A percentile compares a stretch with the other conserved stretches of the same genome.
Conservation (phyloP, 805 yeast genomes). For the Teunomyces gatunensis region DNA sequence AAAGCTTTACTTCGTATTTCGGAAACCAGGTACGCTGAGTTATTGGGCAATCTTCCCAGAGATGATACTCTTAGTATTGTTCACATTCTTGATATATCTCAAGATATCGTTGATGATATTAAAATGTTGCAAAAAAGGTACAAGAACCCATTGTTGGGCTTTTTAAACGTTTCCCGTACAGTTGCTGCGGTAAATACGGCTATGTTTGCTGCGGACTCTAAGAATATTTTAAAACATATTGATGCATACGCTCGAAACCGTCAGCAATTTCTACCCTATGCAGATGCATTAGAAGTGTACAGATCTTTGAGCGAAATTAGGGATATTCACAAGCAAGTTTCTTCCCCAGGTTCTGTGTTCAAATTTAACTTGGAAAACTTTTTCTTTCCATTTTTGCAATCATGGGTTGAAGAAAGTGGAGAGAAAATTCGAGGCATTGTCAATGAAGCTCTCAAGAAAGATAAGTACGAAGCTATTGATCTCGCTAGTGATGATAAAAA, state of each 20-base stretch:
- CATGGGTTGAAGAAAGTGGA: conserved; percentile 46
- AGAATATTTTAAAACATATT: conserved; percentile 49
- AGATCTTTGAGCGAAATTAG: conserved; percentile 51
- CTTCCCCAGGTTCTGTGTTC: conserved; percentile 26
- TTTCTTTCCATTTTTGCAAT: conserved; percentile 41
- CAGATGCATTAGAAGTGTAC: conserved; percentile 60
- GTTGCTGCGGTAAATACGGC: conserved; percentile 49
- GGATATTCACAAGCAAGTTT: conserved; percentile 48
- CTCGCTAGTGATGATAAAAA: conserved; percentile 36
- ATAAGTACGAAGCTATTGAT: conserved; percentile 54
- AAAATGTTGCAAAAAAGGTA: conserved; percentile 56
- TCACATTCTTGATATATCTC: conserved; percentile 58
- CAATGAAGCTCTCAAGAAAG: conserved; percentile 54
- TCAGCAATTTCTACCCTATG: conserved; percentile 41
- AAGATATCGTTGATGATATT: conserved; percentile 48
- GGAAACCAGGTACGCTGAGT: conserved; percentile 37
- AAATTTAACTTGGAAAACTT: conserved; percentile 52
- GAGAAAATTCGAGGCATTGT: conserved; percentile 48
- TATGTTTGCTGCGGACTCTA: conserved; percentile 53
- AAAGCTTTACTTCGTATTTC: conserved; percentile 35
- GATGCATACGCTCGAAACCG: conserved; percentile 36
- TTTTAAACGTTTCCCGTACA: conserved; percentile 49
- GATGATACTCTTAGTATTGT: conserved; percentile 49
- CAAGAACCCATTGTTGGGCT: conserved; percentile 58
- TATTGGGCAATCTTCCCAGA: conserved; percentile 53